Conservation (phyloP, 2,329 filamentous ascomycete species). For the Aureobasidium sp. region DNA sequence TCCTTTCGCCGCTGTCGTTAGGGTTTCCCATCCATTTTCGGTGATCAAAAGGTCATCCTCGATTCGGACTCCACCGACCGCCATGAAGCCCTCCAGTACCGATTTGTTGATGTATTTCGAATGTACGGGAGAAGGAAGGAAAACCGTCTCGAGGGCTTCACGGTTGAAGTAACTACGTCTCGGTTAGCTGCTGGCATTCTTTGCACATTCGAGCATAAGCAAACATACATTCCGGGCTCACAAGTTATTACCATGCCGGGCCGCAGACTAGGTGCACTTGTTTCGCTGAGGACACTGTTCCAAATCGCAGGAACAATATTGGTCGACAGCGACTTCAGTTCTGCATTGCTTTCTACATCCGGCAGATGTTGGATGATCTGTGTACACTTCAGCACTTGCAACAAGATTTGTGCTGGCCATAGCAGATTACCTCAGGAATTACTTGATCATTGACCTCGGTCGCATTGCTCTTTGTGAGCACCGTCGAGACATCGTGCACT, state of each 20-base stretch:
- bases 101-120: constrained; percentile 67
- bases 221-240: constrained; percentile 42
- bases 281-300: neutral
- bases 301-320: neutral
- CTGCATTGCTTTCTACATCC: neutral
- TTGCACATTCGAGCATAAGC: neutral
- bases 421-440: constrained; percentile 48
- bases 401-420: neutral
- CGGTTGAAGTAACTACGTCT: constrained; percentile 71
- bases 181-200: neutral
- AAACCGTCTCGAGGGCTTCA: constrained; percentile 73
- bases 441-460: constrained; percentile 61
- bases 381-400: neutral
- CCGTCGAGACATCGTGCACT: constrained; percentile 60
- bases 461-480: neutral
- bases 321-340: neutral
- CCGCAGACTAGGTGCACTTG: constrained; percentile 29
- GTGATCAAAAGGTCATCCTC: constrained; percentile 71
- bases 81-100: constrained; percentile 73
- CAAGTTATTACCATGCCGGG: constrained; percentile 51
- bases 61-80: constrained; percentile 68
- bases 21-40: constrained; percentile 59
- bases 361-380: neutral
- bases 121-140: constrained; percentile 63
- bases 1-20: constrained; percentile 66